Base-by-base conservation (phyloP, 164 flowering plant species). In the Nymphaea thermarum region DNA sequence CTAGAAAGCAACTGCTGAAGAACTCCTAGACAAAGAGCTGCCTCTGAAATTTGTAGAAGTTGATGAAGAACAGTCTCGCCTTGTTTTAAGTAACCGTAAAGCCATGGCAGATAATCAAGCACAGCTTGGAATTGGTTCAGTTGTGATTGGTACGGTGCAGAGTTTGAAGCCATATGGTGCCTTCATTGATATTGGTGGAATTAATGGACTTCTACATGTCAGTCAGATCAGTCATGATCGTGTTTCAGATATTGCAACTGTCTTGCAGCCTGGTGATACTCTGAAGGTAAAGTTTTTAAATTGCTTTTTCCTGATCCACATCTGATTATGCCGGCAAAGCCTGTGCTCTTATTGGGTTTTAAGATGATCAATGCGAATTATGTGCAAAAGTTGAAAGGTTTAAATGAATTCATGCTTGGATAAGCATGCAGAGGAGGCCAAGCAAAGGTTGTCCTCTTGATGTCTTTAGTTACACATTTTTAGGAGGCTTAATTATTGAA, bases 201-300 rank as follows among this genome's bases (percentile, higher is more conserved):
- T 94, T 67, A 91, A 86, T 77, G 98, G 97, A 51, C 98, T 94
- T 75, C 94, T 94, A 67, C 98, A 94, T 75, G 97, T 94, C 62
- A 91, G 98, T 78, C 98, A 94, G 79, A 91, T 94, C 63, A 94
- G 98, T 77, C 98, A 91, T 70, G 98, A 94, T 68, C 97, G 96
- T 68, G 91, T 91, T 64, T 75, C 96, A 4, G 98, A 94, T 80
- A 90, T 91, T 66, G 85, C 91, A 17, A 88, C 96, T 11, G 97
- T 94, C 61, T 87, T 94, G 71, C 96, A 91, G 72, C 97, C 98
- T 67, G 98, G 98, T 64, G 98, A 94, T 72, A 81, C 82, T 55
- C 90, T 94, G 42, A 94, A 94, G 97, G 98, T 91, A 77, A 51
- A 45, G 7, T 10, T 45, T 25, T 25, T 1, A 25, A 25, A 25